Percentiles rank a stretch among this genome's conserved stretches.
Conservation (phyloP, 345 rosid species). For the Rhodomyrtus tomentosa region DNA sequence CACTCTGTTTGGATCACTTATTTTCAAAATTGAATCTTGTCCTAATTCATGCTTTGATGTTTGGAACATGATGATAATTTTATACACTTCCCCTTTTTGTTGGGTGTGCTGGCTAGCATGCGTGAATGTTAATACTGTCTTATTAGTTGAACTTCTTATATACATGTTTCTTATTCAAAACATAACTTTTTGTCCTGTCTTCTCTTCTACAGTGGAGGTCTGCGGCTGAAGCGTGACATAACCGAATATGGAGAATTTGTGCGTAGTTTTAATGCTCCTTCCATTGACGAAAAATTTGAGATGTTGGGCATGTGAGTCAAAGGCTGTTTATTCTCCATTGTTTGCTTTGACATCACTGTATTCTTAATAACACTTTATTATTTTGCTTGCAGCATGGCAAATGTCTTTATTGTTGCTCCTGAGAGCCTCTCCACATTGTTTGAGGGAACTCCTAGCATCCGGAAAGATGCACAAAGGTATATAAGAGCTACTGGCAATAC, state of each 20-base stretch:
- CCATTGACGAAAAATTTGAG: constrained; percentile 95
- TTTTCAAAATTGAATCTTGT: background rate
- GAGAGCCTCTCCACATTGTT: constrained; percentile 87
- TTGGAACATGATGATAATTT: background rate
- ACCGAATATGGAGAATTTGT: constrained; percentile 86
- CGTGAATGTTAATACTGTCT: background rate
- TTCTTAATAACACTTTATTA: background rate
- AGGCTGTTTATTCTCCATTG: background rate
- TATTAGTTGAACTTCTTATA: background rate
- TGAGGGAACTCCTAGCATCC: constrained; percentile 92
- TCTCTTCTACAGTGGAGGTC: constrained; percentile 62
- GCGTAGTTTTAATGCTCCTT: constrained; percentile 73
- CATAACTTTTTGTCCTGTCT: constrained; percentile 4
- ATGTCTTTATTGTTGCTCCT: constrained; percentile 93
- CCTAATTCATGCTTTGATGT: background rate
- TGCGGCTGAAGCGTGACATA: constrained; percentile 93
- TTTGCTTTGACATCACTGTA: background rate
- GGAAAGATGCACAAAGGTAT: constrained; percentile 89
- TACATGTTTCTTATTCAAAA: background rate
- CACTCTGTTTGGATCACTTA: background rate
- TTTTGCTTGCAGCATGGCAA: constrained; percentile 64
- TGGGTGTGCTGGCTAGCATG: background rate
- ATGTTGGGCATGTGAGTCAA: constrained; percentile 74
- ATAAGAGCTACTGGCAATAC: background rate
- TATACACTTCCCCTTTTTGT: background rate